A percentile compares a stretch with the other conserved stretches of the same genome.
These are phyloP conservation scores for Lipomyces kockii DNA, from an alignment of 805 yeast genomes.

Conservation along the genomic window DNA sequence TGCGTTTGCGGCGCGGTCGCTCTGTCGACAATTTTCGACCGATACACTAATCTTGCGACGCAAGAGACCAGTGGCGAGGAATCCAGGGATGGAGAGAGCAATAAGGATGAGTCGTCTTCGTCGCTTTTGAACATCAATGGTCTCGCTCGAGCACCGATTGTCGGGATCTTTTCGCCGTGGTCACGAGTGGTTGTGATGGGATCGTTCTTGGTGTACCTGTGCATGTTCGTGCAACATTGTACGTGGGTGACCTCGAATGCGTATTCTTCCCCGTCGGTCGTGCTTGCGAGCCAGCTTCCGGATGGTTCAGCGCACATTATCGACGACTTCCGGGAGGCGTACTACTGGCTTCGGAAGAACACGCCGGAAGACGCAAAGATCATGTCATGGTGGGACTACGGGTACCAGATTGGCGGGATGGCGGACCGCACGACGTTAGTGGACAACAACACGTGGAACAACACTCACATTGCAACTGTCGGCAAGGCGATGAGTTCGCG, in stretches of 20 bases:
- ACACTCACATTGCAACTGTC: slow-evolving; percentile 98
- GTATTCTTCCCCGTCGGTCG: slow-evolving; percentile 97
- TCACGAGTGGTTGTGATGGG: slow-evolving; percentile 67
- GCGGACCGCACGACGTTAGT: slow-evolving; percentile 98
- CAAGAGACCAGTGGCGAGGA: slow-evolving; percentile 4
- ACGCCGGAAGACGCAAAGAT: slow-evolving; percentile 94
- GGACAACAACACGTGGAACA: slow-evolving; percentile 99
- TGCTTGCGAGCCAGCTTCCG: slow-evolving; percentile 76
- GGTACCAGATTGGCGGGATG: slow-evolving; percentile 99
- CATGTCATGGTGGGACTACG: slow-evolving; percentile 99
- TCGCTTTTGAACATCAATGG: slow-evolving; percentile 16
- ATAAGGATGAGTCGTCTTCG: slow-evolving; percentile 4
- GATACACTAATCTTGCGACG: slow-evolving; percentile 60
- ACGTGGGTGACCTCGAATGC: slow-evolving; percentile 97
- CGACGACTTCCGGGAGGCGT: slow-evolving; percentile 98
- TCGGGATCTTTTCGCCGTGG: slow-evolving; percentile 40
- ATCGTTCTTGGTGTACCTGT: slow-evolving; percentile 74
- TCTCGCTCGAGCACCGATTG: slow-evolving; percentile 18
- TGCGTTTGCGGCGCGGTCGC: slow-evolving; percentile 94
- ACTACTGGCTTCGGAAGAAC: slow-evolving; percentile 98
- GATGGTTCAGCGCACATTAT: slow-evolving; percentile 86
- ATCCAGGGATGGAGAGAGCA: slow-evolving; percentile 4
- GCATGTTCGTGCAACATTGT: slow-evolving; percentile 87
- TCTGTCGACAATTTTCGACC: slow-evolving; percentile 78
- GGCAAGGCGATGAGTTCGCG: slow-evolving; percentile 96